phyloP scores from a whole-genome alignment of 2,329 filamentous ascomycete genomes.

The Aureobasidium uvarum region DNA sequence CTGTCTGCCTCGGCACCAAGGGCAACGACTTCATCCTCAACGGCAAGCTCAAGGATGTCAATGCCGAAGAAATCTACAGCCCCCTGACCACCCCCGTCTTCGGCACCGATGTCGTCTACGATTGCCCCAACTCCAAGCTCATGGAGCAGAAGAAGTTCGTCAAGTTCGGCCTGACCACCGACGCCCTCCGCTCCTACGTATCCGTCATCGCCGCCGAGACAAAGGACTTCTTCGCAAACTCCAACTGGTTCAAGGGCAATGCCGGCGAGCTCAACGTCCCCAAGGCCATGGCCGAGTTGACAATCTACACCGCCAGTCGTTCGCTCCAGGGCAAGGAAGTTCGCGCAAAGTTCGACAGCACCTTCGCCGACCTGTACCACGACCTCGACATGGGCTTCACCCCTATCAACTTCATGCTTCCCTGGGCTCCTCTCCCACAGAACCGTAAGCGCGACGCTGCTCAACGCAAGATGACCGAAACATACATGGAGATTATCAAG shows the following conservation, averaged over 20 bases:
- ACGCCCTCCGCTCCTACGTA: constrained; percentile 74
- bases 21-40: constrained; percentile 93
- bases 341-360: constrained; percentile 73
- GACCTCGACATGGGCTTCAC: constrained; percentile 88
- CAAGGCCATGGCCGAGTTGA: constrained; percentile 77
- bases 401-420: constrained; percentile 85
- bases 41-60: constrained; percentile 84
- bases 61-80: constrained; percentile 85
- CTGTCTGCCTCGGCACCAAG: constrained; percentile 74
- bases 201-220: constrained; percentile 75
- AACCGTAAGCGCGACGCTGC: constrained; percentile 79
- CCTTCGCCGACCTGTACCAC: constrained; percentile 79
- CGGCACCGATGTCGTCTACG: constrained; percentile 83
- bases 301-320: constrained; percentile 85
- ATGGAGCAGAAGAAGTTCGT: constrained; percentile 98
- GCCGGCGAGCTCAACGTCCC: constrained; percentile 70
- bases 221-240: constrained; percentile 66
- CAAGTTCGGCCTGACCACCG: constrained; percentile 74
- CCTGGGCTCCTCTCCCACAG: constrained; percentile 85
- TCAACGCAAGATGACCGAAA: constrained; percentile 74
- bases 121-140: constrained; percentile 85
- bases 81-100: constrained; percentile 71
- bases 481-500: constrained; percentile 79
- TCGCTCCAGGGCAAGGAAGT: constrained; percentile 82
- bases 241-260: constrained; percentile 59